Conservation (phyloP, 2,329 filamentous ascomycete genomes). For the Beauveria sp. region DNA sequence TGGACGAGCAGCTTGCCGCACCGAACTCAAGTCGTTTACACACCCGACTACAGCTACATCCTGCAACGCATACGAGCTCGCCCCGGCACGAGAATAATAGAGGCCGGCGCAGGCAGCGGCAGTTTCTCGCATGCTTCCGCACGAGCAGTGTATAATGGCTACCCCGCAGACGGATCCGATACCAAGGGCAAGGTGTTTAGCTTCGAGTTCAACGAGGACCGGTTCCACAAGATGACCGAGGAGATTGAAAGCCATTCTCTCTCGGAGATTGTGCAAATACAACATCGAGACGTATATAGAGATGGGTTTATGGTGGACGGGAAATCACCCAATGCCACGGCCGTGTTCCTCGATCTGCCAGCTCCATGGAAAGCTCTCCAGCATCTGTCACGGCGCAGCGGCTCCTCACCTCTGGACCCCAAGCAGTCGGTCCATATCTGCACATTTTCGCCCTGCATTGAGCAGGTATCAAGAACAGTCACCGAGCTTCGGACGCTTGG, state of each 20-base stretch:
- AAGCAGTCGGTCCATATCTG: conserved; percentile 70
- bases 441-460: conserved; percentile 94
- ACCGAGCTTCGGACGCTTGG: conserved; percentile 70
- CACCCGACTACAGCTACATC: conserved; percentile 79
- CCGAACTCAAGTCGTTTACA: conserved; percentile 80
- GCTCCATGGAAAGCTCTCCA: conserved; percentile 74
- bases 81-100: conserved; percentile 66
- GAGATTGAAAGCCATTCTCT: conserved; percentile 65
- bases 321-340: conserved; percentile 55
- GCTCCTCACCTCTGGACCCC: conserved; percentile 61
- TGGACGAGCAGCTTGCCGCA: conserved; percentile 78
- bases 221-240: conserved; percentile 59
- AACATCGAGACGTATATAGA: conserved; percentile 72
- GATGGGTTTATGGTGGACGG: conserved; percentile 61
- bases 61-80: conserved; percentile 67
- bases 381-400: conserved; percentile 57
- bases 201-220: conserved; percentile 72
- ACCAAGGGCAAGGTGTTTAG: conserved; percentile 66
- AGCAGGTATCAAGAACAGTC: conserved; percentile 86
- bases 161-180: conserved; percentile 38
- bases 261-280: conserved; percentile 59
- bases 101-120: conserved; percentile 74
- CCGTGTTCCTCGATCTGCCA: conserved; percentile 72
- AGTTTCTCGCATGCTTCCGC: conserved; percentile 77
- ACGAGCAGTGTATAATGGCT: conserved; percentile 68